These are phyloP conservation scores for Nannizzia gypsea DNA, from an alignment of 2,329 filamentous ascomycete genomes.

Conservation along the genomic window DNA sequence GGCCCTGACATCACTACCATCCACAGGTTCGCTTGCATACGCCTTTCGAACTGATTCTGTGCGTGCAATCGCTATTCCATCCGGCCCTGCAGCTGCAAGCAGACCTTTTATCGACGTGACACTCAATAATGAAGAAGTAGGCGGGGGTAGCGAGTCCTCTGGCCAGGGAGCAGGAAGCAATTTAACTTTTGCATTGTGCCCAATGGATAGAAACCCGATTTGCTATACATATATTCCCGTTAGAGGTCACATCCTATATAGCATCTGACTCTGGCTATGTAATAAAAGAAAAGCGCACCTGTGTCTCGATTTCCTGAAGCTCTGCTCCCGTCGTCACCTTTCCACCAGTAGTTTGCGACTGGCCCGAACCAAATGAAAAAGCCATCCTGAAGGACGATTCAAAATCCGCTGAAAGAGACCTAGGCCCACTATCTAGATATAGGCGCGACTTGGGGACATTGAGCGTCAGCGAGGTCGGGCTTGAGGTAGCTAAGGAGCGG, in stretches of 20 bases:
- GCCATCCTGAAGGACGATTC: constrained; percentile 42
- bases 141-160: constrained; percentile 52
- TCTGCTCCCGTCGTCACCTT: constrained; percentile 48
- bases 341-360: constrained; percentile 27
- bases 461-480: constrained; percentile 15
- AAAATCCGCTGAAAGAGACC: constrained; percentile 29
- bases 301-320: constrained; percentile 67
- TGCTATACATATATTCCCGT: constrained; percentile 34
- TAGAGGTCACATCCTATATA: constrained; percentile 3
- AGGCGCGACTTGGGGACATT: constrained; percentile 28
- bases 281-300: constrained; percentile 43
- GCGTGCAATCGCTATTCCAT: constrained; percentile 61
- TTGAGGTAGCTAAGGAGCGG: constrained; percentile 31
- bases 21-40: constrained; percentile 49
- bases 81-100: constrained; percentile 75
- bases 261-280: not conserved
- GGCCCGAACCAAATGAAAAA: constrained; percentile 45
- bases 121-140: constrained; percentile 71
- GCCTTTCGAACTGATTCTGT: constrained; percentile 68
- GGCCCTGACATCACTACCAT: constrained; percentile 52
- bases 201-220: constrained; percentile 69
- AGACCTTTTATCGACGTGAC: constrained; percentile 70
- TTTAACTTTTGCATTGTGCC: constrained; percentile 70
- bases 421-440: constrained; percentile 25
- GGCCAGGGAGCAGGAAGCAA: constrained; percentile 69